Percentiles rank a stretch among this genome's conserved stretches.
Conservation (phyloP, 1,284 basidiomycete species). For the Xerocomus nothofagi region DNA sequence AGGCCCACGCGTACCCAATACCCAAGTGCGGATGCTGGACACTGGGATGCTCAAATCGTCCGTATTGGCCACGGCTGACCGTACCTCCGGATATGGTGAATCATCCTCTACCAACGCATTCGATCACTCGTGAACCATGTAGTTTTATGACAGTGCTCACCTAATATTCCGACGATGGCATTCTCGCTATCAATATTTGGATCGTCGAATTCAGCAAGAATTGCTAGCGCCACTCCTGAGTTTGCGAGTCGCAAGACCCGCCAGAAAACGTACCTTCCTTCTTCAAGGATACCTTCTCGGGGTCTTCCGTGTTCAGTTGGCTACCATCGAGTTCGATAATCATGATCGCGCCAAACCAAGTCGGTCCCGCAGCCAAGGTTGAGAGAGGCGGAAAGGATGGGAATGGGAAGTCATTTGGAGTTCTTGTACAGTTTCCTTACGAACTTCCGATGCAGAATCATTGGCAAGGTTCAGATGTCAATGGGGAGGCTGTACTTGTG, state of each 20-base stretch:
- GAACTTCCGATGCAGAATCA: neutral
- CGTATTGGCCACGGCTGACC: conserved; percentile 73
- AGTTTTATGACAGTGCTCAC: conserved; percentile 6
- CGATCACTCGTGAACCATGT: neutral
- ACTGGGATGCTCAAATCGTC: conserved; percentile 66
- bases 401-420: neutral
- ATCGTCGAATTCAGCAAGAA: conserved; percentile 50
- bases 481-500: conserved; percentile 11
- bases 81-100: conserved; percentile 74
- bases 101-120: conserved; percentile 44
- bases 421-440: neutral
- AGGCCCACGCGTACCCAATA: conserved; percentile 44
- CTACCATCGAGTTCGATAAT: neutral
- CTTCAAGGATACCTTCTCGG: conserved; percentile 14
- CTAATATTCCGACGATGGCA: conserved; percentile 40
- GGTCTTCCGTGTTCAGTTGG: conserved; percentile 4
- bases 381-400: neutral
- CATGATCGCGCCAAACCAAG: conserved; percentile 18
- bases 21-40: conserved; percentile 65
- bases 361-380: no score
- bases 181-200: conserved; percentile 60
- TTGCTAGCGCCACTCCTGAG: neutral
- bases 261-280: conserved; percentile 3
- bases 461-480: neutral
- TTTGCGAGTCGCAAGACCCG: no score